Evolutionary conservation across 768 basidiomycete genomes (phyloP).

Genomic region (Lactifluus echinatus): DNA sequence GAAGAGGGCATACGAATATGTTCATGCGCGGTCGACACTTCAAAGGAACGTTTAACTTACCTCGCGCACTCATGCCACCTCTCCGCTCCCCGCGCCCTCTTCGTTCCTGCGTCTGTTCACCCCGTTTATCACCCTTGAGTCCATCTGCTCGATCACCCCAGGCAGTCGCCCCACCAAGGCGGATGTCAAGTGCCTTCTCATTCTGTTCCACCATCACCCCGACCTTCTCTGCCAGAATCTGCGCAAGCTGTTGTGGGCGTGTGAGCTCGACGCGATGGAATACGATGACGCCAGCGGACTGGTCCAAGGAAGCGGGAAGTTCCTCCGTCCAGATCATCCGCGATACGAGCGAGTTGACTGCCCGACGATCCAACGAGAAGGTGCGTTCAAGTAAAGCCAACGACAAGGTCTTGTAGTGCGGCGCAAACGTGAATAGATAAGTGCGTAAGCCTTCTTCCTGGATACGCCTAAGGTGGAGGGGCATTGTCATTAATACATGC

Average conservation of each 20-base stretch:
- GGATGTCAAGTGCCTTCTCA: conserved; percentile 80
- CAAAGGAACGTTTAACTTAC: neutral
- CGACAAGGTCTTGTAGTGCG: conserved; percentile 87
- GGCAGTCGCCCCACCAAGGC: conserved; percentile 57
- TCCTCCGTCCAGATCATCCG: conserved; percentile 99
- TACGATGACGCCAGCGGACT: conserved; percentile 80
- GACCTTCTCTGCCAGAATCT: conserved; percentile 82
- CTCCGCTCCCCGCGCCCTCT: conserved; percentile 65
- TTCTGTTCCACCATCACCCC: conserved; percentile 82
- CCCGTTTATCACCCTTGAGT: conserved; percentile 66
- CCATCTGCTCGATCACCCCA: conserved; percentile 67
- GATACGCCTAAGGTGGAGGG: conserved; percentile 60
- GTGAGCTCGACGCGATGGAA: conserved; percentile 90
- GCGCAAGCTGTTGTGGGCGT: conserved; percentile 83
- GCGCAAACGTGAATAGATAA: conserved; percentile 96
- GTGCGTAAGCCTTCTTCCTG: conserved; percentile 97
- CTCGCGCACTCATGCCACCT: conserved; percentile 39
- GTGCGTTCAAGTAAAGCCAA: conserved; percentile 79
- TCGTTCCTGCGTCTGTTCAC: conserved; percentile 71
- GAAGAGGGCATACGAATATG: neutral
- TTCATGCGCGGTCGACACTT: neutral
- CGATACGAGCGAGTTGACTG: conserved; percentile 86
- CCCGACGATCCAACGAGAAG: conserved; percentile 72
- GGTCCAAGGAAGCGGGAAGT: conserved; percentile 86
- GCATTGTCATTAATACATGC: neutral